phyloP scores from a whole-genome alignment of 1,284 basidiomycete genomes.

The Phlebopus sp. region DNA sequence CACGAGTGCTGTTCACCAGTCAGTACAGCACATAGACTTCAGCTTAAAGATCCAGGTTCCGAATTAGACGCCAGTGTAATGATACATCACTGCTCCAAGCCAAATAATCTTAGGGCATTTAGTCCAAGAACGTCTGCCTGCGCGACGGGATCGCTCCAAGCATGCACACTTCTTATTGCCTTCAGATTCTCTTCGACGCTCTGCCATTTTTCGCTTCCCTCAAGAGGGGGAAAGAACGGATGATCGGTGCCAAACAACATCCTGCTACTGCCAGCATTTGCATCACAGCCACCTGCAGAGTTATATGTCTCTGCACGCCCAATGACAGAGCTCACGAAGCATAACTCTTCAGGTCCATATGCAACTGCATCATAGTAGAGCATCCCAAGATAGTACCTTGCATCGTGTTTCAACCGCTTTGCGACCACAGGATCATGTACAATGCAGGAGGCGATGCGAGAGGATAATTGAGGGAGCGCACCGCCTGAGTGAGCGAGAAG shows the following conservation, averaged over 20 bases:
- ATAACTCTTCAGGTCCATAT: constrained; percentile 81
- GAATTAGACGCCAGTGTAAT: constrained; percentile 20
- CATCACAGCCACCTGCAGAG: constrained; percentile 29
- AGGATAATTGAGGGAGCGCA: constrained; percentile 76
- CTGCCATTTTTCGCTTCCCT: constrained; percentile 68
- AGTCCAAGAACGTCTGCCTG: constrained; percentile 65
- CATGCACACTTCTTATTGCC: constrained; percentile 59
- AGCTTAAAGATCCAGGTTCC: constrained; percentile 87
- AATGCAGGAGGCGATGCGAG: constrained; percentile 79
- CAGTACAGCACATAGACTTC: constrained; percentile 89
- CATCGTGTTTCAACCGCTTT: constrained; percentile 72
- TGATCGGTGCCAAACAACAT: constrained; percentile 87
- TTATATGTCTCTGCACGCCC: constrained; percentile 57
- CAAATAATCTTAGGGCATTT: constrained; percentile 72
- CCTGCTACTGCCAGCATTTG: constrained; percentile 46
- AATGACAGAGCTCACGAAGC: constrained; percentile 69
- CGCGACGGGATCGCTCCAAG: constrained; percentile 45
- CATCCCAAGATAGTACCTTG: constrained; percentile 78
- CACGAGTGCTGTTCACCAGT: constrained; percentile 91
- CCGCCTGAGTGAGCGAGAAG: constrained; percentile 86
- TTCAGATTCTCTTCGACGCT: constrained; percentile 82
- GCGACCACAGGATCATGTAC: constrained; percentile 79
- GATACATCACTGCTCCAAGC: constrained; percentile 31
- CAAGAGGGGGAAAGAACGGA: constrained; percentile 85
- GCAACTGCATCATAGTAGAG: constrained; percentile 81